Evolutionary conservation across 306 rosid genomes (phyloP).

Genomic region (Clitoria ternatea): DNA sequence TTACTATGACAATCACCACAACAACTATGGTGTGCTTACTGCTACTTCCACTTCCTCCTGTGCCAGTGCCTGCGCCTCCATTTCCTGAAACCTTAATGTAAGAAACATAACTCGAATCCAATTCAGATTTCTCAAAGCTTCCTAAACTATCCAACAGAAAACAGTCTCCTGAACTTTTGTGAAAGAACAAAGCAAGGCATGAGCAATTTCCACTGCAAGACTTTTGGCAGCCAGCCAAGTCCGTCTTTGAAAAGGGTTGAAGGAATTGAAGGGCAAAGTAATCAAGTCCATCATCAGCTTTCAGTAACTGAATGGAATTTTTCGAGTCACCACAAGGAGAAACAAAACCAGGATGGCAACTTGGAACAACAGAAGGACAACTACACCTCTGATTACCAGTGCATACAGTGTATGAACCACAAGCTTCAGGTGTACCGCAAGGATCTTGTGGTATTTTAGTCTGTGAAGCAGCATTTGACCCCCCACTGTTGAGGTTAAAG

Average conservation of each 20-base stretch:
- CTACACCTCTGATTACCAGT: slow-evolving; percentile 43
- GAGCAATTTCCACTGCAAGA: slow-evolving; percentile 69
- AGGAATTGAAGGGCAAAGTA: slow-evolving; percentile 71
- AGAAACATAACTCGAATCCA: slow-evolving; percentile 55
- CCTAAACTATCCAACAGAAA: slow-evolving; percentile 69
- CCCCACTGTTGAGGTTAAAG: slow-evolving; percentile 41
- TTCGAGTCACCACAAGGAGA: slow-evolving; percentile 47
- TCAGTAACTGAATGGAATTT: slow-evolving; percentile 32
- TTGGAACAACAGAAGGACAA: slow-evolving; percentile 69
- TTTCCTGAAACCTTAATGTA: slow-evolving; percentile 53
- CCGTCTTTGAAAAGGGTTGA: slow-evolving; percentile 52
- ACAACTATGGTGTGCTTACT: slow-evolving; percentile 40
- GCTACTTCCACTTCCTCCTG: slow-evolving; percentile 33
- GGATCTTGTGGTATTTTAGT: slow-evolving; percentile 52
- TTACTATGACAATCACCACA: slow-evolving; percentile 49
- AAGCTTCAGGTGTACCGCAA: slow-evolving; percentile 72
- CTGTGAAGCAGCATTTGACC: slow-evolving; percentile 31
- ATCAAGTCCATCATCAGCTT: slow-evolving; percentile 48
- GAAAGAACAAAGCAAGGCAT: slow-evolving; percentile 79
- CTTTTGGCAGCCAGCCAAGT: slow-evolving; percentile 55
- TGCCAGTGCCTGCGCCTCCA: slow-evolving; percentile 26
- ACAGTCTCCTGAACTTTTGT: slow-evolving; percentile 65
- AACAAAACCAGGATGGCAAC: slow-evolving; percentile 56
- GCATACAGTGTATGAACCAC: slow-evolving; percentile 67
- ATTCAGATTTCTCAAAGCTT: slow-evolving; percentile 49